A percentile compares a stretch with the other conserved stretches of the same genome.
Conservation (phyloP, 768 basidiomycete genomes). For the Gloeophyllum trabeum region DNA sequence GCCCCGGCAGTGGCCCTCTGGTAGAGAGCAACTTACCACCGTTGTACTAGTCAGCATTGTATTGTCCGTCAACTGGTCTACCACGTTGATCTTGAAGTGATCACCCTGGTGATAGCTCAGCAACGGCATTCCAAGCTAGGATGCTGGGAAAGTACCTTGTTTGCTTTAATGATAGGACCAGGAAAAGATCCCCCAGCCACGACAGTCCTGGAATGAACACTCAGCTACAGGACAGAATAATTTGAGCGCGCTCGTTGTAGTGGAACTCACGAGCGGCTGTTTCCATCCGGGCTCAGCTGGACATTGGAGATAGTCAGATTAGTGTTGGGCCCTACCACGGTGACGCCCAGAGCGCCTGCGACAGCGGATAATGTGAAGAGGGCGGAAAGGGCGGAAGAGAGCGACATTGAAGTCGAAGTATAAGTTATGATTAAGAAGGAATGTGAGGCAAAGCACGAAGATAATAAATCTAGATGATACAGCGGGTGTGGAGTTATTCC, state of each 20-base stretch:
- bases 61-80: conserved; percentile 29
- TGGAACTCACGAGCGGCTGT: conserved; percentile 10
- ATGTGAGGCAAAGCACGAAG: too few relatives aligned
- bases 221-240: too few relatives aligned
- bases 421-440: too few relatives aligned
- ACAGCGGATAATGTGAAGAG: too few relatives aligned
- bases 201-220: conserved; percentile 30
- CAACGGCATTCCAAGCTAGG: background rate
- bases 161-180: conserved; percentile 33
- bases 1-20: background rate
- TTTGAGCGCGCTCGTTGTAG: too few relatives aligned
- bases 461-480: too few relatives aligned
- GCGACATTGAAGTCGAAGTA: too few relatives aligned
- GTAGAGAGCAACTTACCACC: conserved; percentile 24
- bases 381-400: too few relatives aligned
- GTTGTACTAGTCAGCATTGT: conserved; percentile 39
- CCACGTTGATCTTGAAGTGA: conserved; percentile 30
- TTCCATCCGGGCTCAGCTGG: conserved; percentile 14
- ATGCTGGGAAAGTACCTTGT: conserved; percentile 18
- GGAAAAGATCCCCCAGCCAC: conserved; percentile 36
- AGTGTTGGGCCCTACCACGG: conserved; percentile 17
- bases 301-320: conserved; percentile 13
- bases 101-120: conserved; percentile 24
- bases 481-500: too few relatives aligned
- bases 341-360: too few relatives aligned